Percentiles rank a stretch among this genome's conserved stretches.
Evolutionary conservation across 75 land plant genomes (phyloP).

Genomic region (Cryptomeria japonica): DNA sequence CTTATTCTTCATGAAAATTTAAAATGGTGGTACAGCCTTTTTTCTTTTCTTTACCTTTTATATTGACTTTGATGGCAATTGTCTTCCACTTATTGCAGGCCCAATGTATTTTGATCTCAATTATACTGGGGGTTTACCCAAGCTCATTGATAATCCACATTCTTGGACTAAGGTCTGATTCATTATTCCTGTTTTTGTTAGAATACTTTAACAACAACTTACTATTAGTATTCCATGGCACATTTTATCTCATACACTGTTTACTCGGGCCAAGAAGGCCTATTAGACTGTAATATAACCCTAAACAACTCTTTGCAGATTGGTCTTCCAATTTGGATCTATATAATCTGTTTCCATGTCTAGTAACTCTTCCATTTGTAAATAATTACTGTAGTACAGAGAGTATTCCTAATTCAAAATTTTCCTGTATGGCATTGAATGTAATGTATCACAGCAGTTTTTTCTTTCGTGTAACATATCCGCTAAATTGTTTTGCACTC

Average conservation of each 20-base stretch:
- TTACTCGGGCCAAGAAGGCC: background rate
- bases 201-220: background rate
- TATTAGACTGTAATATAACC: background rate
- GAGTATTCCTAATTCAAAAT: background rate
- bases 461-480: background rate
- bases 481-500: background rate
- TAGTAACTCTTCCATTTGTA: background rate
- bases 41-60: background rate
- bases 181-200: background rate
- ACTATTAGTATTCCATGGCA: too few relatives aligned
- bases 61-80: background rate
- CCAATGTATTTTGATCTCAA: conserved; percentile 40
- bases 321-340: background rate
- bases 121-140: conserved; percentile 42
- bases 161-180: conserved; percentile 66
- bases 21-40: background rate
- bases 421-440: background rate
- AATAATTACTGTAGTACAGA: background rate
- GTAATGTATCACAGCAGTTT: background rate
- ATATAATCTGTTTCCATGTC: background rate
- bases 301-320: background rate
- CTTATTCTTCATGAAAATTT: background rate
- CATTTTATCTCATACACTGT: background rate
- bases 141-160: conserved; percentile 33
- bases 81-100: conserved; percentile 30